These are phyloP conservation scores for Chaetomidium leptoderma DNA, from an alignment of 495 filamentous ascomycete genomes.

Conservation along the genomic window DNA sequence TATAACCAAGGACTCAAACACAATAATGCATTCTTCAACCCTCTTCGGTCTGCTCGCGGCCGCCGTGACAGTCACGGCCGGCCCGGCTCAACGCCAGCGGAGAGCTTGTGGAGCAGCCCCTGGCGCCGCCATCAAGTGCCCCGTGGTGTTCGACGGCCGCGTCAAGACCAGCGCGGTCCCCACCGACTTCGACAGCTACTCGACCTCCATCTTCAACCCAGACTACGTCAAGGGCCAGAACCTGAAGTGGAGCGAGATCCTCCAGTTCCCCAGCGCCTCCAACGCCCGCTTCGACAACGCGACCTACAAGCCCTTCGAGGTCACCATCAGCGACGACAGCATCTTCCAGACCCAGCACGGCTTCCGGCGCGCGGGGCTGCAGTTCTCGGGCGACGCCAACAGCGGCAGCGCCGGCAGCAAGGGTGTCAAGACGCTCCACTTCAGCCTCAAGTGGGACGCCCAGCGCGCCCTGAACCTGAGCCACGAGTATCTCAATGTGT, in stretches of 20 bases:
- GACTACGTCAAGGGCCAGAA: constrained; percentile 45
- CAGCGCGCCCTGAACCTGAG: constrained; percentile 48
- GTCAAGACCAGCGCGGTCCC: constrained; percentile 28
- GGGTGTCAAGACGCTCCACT: constrained; percentile 53
- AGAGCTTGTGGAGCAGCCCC: no score
- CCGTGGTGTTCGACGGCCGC: constrained; percentile 45
- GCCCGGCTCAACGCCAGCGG: constrained; percentile 16
- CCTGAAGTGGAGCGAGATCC: constrained; percentile 45
- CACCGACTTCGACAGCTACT: constrained; percentile 42
- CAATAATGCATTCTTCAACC: constrained; percentile 23
- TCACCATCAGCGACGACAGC: constrained; percentile 48
- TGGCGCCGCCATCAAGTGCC: constrained; percentile 39
- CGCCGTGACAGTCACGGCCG: constrained; percentile 4
- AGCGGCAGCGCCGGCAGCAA: constrained; percentile 42
- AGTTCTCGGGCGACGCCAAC: constrained; percentile 47
- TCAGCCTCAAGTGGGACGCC: constrained; percentile 48
- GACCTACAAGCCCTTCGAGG: constrained; percentile 42
- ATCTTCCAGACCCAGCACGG: constrained; percentile 54
- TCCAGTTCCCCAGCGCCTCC: constrained; percentile 39
- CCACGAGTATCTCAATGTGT: constrained; percentile 55
- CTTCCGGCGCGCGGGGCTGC: constrained; percentile 53
- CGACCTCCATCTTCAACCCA: constrained; percentile 42
- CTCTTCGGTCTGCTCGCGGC: constrained; percentile 16
- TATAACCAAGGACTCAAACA: no score
- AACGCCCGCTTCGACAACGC: constrained; percentile 41